Evolutionary conservation across 1,284 basidiomycete species (phyloP).

Genomic region (Pseudozyma pruni): DNA sequence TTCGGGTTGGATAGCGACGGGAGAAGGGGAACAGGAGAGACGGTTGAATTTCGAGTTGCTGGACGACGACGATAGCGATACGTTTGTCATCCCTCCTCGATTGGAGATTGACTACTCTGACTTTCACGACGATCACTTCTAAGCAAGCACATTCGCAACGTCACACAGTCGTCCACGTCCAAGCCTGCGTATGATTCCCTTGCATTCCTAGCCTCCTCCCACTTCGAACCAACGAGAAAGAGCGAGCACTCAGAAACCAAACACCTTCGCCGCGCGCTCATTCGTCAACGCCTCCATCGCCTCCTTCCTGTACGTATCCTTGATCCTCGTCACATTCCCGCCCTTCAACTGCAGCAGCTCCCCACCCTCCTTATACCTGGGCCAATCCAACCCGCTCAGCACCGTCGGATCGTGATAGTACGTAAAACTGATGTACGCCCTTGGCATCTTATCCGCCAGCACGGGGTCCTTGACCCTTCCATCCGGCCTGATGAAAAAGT

Average conservation of each 20-base stretch:
- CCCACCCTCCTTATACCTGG: conserved; percentile 9
- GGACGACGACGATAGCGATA: conserved; percentile 51
- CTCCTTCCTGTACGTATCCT: conserved; percentile 39
- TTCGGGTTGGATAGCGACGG: conserved; percentile 7
- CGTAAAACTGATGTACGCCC: conserved; percentile 33
- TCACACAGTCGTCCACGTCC: background rate
- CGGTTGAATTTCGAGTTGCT: conserved; percentile 12
- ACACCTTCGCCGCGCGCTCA: conserved; percentile 13
- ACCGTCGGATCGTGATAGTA: conserved; percentile 33
- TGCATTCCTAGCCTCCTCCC: background rate
- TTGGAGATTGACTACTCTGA: conserved; percentile 48
- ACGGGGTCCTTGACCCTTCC: conserved; percentile 24
- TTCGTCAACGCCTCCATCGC: conserved; percentile 40
- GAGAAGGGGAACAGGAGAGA: background rate
- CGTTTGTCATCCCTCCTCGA: conserved; percentile 58
- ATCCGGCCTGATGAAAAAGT: conserved; percentile 27
- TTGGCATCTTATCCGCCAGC: conserved; percentile 23
- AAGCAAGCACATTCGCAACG: background rate
- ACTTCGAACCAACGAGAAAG: too few relatives aligned
- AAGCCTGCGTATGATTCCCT: background rate
- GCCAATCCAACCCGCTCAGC: conserved; percentile 26
- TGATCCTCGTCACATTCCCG: conserved; percentile 30
- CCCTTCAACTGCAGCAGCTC: conserved; percentile 41
- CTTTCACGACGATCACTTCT: conserved; percentile 39
- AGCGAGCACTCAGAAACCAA: conserved; percentile 40